Percentiles rank a stretch among this genome's conserved stretches.
phyloP scores from a whole-genome alignment of 257 asterid genomes.

The Salvia hispanica region DNA sequence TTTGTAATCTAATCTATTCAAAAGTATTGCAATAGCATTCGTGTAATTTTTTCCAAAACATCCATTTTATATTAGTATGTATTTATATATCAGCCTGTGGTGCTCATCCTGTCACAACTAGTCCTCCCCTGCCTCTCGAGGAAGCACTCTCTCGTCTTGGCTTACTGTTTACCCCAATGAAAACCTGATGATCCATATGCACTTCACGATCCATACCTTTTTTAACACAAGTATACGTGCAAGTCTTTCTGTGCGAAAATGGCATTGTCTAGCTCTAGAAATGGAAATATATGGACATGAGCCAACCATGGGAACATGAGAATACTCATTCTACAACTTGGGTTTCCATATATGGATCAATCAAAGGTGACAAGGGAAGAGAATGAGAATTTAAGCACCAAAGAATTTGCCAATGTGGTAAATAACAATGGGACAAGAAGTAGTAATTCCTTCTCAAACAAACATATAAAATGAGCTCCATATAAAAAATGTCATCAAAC shows the following conservation, averaged over 20 bases:
- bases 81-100: too few species aligned
- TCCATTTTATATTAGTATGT: too few species aligned
- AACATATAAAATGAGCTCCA: background rate
- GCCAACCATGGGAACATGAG: conserved; percentile 23
- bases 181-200: conserved; percentile 22
- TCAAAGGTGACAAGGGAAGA: background rate
- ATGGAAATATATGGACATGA: conserved; percentile 14
- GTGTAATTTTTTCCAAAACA: too few species aligned
- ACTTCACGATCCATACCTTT: conserved; percentile 10
- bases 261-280: conserved; percentile 10
- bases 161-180: background rate
- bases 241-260: conserved; percentile 31
- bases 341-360: conserved; percentile 24
- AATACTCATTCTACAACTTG: conserved; percentile 7
- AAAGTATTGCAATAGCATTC: too few species aligned
- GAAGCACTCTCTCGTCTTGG: conserved; percentile 29
- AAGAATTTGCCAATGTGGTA: too few species aligned
- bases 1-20: too few species aligned
- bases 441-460: background rate
- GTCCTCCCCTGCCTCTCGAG: conserved; percentile 34
- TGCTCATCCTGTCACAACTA: conserved; percentile 37
- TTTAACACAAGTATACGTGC: conserved; percentile 37
- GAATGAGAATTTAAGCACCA: too few species aligned
- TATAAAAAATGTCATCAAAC: background rate
- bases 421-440: background rate